phyloP scores from a whole-genome alignment of 176 grass and related monocot genomes.

The Saccharum spontaneum region DNA sequence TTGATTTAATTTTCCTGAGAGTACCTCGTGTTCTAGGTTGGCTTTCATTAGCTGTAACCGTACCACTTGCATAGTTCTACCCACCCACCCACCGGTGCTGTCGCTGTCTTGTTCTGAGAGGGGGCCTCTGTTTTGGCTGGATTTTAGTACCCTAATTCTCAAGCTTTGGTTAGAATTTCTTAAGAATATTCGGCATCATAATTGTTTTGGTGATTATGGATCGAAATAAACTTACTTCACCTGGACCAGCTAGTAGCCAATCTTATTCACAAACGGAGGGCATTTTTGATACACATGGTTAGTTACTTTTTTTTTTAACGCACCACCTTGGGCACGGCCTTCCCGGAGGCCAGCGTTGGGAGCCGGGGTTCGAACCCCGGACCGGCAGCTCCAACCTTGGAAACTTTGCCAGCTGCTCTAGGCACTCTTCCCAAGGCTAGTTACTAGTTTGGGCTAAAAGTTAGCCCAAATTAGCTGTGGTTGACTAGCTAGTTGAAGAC shows the following conservation, averaged over 20 bases:
- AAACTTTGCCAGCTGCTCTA: too few relatives aligned
- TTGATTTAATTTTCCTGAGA: background rate
- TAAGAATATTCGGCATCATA: background rate
- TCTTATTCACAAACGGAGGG: background rate
- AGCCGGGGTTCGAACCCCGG: too few relatives aligned
- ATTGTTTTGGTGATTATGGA: background rate
- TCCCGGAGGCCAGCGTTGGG: too few relatives aligned
- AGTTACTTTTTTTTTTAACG: too few relatives aligned
- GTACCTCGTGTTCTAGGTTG: background rate
- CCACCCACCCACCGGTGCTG: background rate
- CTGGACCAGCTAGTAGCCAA: background rate
- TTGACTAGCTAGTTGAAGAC: too few relatives aligned
- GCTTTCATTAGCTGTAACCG: background rate
- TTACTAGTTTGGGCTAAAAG: too few relatives aligned
- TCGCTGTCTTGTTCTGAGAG: background rate
- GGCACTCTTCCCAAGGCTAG: too few relatives aligned
- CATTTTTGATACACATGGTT: too few relatives aligned
- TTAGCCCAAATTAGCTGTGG: too few relatives aligned
- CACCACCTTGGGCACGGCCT: too few relatives aligned
- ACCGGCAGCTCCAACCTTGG: too few relatives aligned
- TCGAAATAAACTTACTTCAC: background rate
- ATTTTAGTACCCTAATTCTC: background rate
- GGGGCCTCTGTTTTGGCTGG: background rate
- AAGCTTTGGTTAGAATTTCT: background rate
- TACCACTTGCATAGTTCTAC: background rate